Evolutionary conservation across 2,329 filamentous ascomycete species (phyloP), one percentile per base, ranked within the genome.

Genomic region (Mycosphaerelloides madeirae): DNA sequence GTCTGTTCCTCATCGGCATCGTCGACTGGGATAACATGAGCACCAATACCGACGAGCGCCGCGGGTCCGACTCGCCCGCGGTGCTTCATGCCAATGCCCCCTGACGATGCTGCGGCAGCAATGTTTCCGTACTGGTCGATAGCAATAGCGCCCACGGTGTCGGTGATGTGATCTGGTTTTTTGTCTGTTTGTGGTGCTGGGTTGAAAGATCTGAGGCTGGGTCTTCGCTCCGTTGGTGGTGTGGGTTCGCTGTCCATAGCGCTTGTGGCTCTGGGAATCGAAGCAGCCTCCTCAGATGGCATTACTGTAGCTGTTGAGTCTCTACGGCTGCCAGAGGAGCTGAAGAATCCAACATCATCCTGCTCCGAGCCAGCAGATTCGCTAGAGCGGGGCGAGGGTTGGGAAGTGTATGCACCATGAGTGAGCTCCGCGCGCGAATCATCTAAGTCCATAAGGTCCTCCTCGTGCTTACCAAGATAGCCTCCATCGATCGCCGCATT

Each of bases 31-130:
- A 96, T 79, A 20, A 98, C 84, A 29, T 87, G 85, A 15, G 89
- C 91, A 44, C 93, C 93, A 41, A 97, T 81, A 6, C 93, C 91
- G 12, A 97, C 87, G 13, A 98, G 76, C 15, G 93, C 93, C 28
- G 93, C 94, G 25, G 93, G 93, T 0, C 93, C 94, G 51, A 95
- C 79, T 29, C 93, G 84, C 5, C 93, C 94, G 48, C 82, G 81
- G 65, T 95, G 90, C 64, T 98, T 98, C 91, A 98, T 96, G 20
- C 93, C 91, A 63, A 98, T 98, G 1, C 93, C 93, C 5, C 93
- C 93, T 13, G 94, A 98, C 2, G 93, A 98, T 1, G 93, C 95
- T 13, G 85, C 93, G 3, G 91, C 93, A 3, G 94, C 91, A 61
- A 98, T 95, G 46, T 85, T 84, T 13, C 93, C 93, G 56, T 77